A percentile compares a stretch with the other conserved stretches of the same genome.
These are phyloP conservation scores for Cytospora leucostoma DNA, from an alignment of 2,329 filamentous ascomycete species.

Conservation along the genomic window DNA sequence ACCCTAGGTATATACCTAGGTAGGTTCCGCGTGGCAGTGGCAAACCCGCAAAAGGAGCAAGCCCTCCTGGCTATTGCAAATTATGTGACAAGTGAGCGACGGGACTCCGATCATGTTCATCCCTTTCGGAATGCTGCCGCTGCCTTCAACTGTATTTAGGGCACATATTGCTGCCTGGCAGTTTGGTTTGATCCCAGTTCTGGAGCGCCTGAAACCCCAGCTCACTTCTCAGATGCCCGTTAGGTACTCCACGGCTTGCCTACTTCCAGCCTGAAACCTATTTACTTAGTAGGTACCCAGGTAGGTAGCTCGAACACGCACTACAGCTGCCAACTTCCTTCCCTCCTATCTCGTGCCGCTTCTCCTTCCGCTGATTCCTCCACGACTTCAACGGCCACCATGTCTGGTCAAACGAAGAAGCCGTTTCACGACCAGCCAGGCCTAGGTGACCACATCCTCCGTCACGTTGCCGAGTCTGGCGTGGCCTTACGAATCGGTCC, in stretches of 20 bases:
- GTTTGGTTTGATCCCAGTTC: no score
- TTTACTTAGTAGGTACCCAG: not conserved
- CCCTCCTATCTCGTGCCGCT: no score
- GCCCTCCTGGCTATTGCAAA: no score
- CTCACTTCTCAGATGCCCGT: not conserved
- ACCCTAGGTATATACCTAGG: no score
- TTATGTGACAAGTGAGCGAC: no score
- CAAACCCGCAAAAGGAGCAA: no score
- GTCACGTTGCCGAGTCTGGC: not conserved
- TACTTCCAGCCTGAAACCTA: not conserved
- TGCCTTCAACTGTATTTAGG: no score
- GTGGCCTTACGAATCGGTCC: conserved; percentile 11
- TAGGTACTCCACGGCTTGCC: not conserved
- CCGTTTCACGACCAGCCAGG: conserved; percentile 21
- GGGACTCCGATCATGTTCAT: no score
- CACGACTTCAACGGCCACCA: not conserved
- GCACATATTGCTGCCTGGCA: no score
- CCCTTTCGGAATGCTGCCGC: no score
- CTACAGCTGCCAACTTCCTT: not conserved
- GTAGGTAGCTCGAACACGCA: not conserved
- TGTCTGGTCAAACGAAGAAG: conserved; percentile 5
- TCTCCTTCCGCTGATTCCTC: not conserved
- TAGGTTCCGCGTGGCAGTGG: no score
- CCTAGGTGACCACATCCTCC: conserved; percentile 21
- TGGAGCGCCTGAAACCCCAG: no score